Base-by-base conservation (phyloP, 257 asterid species). In the Lycium ferocissimum region DNA sequence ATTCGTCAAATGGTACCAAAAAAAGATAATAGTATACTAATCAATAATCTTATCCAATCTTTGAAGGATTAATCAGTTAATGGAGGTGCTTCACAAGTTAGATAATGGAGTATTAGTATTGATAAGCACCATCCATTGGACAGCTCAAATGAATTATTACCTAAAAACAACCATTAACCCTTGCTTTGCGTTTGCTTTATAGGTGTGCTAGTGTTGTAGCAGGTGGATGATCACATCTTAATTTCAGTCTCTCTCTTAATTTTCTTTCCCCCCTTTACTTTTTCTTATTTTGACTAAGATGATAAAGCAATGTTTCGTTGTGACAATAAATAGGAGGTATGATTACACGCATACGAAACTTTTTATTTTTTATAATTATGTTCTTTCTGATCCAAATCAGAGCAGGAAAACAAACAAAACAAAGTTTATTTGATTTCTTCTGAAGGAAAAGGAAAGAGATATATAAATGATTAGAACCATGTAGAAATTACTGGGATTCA, bases 211-310 rank as follows among this genome's bases (percentile, higher is more conserved):
- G 61, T 75, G 61, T 49, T 22, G 81, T 49, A 33, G 43, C 81
- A 75, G 81, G 43, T 75, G 81, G 81, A 75, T 75, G 10, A 75
- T 75, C 61, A 75, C 81, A 75, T 75, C 61, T 75, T 49, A 73
- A 72, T 45, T 72, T 43, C 33, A 38, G 9, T 71, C 54, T 65
- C 45, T 40, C 33, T 2, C 35, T 6, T 71, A 9, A n/a, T 45
- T n/a, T 72, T 49, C 37, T 71, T 18, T 49, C 22, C 20, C 22
- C n/a, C 4, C 20, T 10, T 47, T 6, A 47, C 40, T 20, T 49
- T 75, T 14, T 20, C 43, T 6, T 47, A 49, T 47, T 22, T 22
- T 20, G 18, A 20, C 35, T 51, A 49, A 15, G 3, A 47, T 12
- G 11, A 22, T 49, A 49, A 47, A 49, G 20, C 81, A 75, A 38